Evolutionary conservation across 2,329 filamentous ascomycete genomes (phyloP), one percentile per base, ranked within the genome.

Genomic region (Beauveria sp.): DNA sequence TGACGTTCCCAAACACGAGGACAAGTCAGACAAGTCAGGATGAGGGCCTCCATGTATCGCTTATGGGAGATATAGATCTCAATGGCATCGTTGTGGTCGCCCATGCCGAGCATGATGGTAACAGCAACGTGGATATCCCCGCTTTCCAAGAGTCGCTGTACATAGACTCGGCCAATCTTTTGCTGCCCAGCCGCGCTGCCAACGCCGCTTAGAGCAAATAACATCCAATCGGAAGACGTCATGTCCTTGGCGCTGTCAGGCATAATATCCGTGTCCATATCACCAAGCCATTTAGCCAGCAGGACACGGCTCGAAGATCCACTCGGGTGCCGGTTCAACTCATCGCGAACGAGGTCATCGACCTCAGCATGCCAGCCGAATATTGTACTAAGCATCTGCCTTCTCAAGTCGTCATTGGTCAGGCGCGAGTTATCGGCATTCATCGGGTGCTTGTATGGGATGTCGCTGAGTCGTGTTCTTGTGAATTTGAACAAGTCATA

Each of bases 211-310:
- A 99, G 76, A 12, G 95, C 93, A 42, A 99, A 79, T 63, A 98
- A 77, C 91, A 99, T 97, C 95, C 95, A 99, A 74, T 98, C 95
- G 0, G 91, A 90, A 2, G 90, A 91, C 10, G 91, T 93, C 83
- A 95, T 93, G n/a, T 90, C 88, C 66, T 93, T 87, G 0, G 91
- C 89, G 49, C 86, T 90, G 2, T 90, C 86, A 12, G 87, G 83
- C 83, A 96, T 90, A 46, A 91, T 83, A 68, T 96, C 91, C 0
- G 88, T 83, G 63, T 91, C 87, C 43, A 91, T 85, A 64, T 96
- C 90, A 16, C 93, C 92, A 0, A 99, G 83, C 95, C 95, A 99
- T 74, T 96, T 96, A 1, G 91, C 83, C 5, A 99, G 82, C 45
- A 98, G 81, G 57, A 98, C 90, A 14, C 89, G 86, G 65, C 86